Evolutionary conservation across 768 basidiomycete species (phyloP).

Genomic region (Russula sp.): DNA sequence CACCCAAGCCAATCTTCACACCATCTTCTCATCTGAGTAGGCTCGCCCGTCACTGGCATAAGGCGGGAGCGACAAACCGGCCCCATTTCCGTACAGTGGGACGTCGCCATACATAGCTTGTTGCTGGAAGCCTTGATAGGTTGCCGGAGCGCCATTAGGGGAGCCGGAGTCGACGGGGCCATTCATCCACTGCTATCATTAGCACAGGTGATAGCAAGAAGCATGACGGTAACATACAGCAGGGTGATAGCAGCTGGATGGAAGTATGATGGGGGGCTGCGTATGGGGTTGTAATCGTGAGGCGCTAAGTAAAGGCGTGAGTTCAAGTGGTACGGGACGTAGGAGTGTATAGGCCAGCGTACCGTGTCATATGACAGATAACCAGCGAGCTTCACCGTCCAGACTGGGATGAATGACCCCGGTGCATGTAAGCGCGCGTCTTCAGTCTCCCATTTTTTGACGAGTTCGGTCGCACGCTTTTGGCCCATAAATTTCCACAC

Average conservation of each 20-base stretch:
- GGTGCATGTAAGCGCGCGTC: conserved; percentile 38
- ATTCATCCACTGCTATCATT: conserved; percentile 40
- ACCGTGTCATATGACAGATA: conserved; percentile 42
- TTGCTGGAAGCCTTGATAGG: conserved; percentile 29
- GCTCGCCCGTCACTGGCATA: conserved; percentile 32
- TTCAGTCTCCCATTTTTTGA: conserved; percentile 42
- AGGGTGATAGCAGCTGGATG: conserved; percentile 46
- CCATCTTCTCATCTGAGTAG: conserved; percentile 34
- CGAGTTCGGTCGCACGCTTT: conserved; percentile 40
- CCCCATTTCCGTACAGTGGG: conserved; percentile 42
- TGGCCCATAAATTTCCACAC: conserved; percentile 49
- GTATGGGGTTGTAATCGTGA: conserved; percentile 43
- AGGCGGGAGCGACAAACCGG: conserved; percentile 28
- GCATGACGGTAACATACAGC: conserved; percentile 36
- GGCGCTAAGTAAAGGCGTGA: conserved; percentile 35
- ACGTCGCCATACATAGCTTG: conserved; percentile 40
- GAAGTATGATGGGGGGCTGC: conserved; percentile 39
- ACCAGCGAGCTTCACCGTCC: conserved; percentile 45
- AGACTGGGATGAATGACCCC: conserved; percentile 37
- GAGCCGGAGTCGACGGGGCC: conserved; percentile 37
- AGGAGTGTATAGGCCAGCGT: conserved; percentile 14
- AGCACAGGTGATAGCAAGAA: not conserved
- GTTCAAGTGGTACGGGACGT: not conserved
- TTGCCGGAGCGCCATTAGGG: not conserved
- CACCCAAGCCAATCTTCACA: conserved; percentile 34